These are phyloP conservation scores for Metarhizium robertsii DNA, from an alignment of 2,329 filamentous ascomycete genomes.

Conservation along the genomic window DNA sequence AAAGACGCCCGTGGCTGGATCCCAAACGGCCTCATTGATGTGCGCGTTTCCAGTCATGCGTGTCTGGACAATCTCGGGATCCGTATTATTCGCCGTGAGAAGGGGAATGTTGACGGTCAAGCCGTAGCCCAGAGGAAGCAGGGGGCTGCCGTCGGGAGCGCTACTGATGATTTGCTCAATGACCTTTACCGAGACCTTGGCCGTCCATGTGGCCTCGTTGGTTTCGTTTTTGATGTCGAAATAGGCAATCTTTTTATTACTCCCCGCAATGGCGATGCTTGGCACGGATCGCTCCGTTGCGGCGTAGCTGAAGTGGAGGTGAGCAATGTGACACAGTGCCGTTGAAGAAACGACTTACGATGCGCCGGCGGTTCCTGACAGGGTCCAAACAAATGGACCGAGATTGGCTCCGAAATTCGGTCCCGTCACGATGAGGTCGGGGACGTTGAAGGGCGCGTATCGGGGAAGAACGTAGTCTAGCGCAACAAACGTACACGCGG, in stretches of 20 bases:
- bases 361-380: constrained; percentile 41
- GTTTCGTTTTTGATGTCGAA: constrained; percentile 26
- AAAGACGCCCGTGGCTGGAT: constrained; percentile 34
- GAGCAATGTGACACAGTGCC: neutral
- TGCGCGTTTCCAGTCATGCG: constrained; percentile 39
- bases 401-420: constrained; percentile 47
- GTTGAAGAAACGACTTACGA: constrained; percentile 13
- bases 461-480: constrained; percentile 45
- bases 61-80: constrained; percentile 35
- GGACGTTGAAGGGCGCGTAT: constrained; percentile 35
- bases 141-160: constrained; percentile 17
- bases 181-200: constrained; percentile 31
- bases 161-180: constrained; percentile 34
- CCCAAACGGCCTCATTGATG: constrained; percentile 34
- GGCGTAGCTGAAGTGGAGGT: constrained; percentile 27
- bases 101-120: constrained; percentile 40
- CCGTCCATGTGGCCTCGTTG: constrained; percentile 34
- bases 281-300: constrained; percentile 39
- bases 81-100: constrained; percentile 28
- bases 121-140: constrained; percentile 41
- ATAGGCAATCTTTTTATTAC: constrained; percentile 32
- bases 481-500: constrained; percentile 44
- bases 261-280: constrained; percentile 38
- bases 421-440: constrained; percentile 44
- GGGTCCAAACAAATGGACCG: constrained; percentile 43